A percentile compares a stretch with the other conserved stretches of the same genome.
Conservation (phyloP, 441 rosid species). For the Erysimum pusillum region DNA sequence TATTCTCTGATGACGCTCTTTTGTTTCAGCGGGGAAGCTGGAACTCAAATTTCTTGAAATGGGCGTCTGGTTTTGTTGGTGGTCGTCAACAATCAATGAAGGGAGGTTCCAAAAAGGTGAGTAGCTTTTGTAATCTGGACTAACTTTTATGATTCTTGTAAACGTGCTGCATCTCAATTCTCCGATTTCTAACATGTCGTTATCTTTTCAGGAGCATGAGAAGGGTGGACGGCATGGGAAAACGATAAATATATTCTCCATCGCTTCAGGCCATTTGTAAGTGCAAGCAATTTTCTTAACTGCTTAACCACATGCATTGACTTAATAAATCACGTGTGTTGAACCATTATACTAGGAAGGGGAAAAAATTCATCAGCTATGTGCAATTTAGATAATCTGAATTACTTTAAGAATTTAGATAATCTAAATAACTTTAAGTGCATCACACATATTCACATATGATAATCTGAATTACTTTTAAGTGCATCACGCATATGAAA, state of each 20-base stretch:
- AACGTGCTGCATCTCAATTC: conserved; percentile 33
- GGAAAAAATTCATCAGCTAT: background rate
- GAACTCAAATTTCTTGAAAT: conserved; percentile 92
- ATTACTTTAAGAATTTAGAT: conserved; percentile 18
- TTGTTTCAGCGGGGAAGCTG: conserved; percentile 67
- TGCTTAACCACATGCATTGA: conserved; percentile 25
- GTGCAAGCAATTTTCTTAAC: conserved; percentile 44
- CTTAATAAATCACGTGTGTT: conserved; percentile 19
- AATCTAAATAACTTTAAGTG: conserved; percentile 16
- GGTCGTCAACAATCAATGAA: conserved; percentile 71
- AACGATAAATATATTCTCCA: conserved; percentile 88
- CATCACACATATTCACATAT: conserved; percentile 14
- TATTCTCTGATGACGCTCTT: conserved; percentile 27
- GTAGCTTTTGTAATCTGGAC: conserved; percentile 37
- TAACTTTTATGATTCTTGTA: conserved; percentile 9
- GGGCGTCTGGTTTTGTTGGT: conserved; percentile 96
- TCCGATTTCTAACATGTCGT: conserved; percentile 29
- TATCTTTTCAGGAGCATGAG: conserved; percentile 62
- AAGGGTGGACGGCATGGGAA: conserved; percentile 84
- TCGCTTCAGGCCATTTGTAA: conserved; percentile 99
- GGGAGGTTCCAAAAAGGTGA: conserved; percentile 48
- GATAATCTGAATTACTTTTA: conserved; percentile 19
- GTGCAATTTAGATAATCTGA: conserved; percentile 21
- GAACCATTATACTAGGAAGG: conserved; percentile 28
- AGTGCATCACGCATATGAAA: conserved; percentile 32